Conservation (phyloP, 2,329 filamentous ascomycete species). For the Aspergillus sojae region DNA sequence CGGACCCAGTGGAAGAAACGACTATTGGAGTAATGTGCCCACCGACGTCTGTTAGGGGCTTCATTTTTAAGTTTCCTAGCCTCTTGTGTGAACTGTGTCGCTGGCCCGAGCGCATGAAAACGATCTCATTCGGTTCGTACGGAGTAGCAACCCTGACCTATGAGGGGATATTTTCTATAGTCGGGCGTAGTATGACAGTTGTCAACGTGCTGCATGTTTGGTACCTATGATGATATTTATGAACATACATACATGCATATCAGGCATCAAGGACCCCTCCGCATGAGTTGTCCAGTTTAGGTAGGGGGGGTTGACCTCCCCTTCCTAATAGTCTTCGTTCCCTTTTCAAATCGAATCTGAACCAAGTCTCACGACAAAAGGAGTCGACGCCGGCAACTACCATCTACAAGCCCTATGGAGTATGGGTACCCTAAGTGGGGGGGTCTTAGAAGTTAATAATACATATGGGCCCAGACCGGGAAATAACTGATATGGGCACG, state of each 20-base stretch:
- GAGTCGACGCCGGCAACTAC: neutral
- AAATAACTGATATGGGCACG: neutral
- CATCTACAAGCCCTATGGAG: neutral
- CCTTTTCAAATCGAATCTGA: neutral
- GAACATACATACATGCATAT: slow-evolving; percentile 7
- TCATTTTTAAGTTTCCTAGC: neutral
- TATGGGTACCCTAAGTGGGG: slow-evolving; percentile 1
- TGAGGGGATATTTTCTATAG: neutral
- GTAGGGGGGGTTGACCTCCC: too few relatives aligned
- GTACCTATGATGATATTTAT: neutral
- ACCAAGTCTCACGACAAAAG: neutral
- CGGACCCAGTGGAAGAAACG: neutral
- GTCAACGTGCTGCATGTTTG: neutral
- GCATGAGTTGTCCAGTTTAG: neutral
- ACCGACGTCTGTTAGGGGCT: neutral
- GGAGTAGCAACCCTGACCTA: neutral
- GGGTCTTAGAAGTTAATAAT: slow-evolving; percentile 5
- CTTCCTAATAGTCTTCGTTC: neutral
- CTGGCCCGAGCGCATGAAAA: neutral
- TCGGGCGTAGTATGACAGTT: neutral
- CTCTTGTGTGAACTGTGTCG: neutral
- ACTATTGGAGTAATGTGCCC: neutral
- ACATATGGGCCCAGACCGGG: slow-evolving; percentile 6
- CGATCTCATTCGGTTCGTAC: neutral
- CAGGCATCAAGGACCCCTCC: slow-evolving; percentile 1